phyloP scores from a whole-genome alignment of 2,329 filamentous ascomycete species.

The Sarocladium brachiariae region DNA sequence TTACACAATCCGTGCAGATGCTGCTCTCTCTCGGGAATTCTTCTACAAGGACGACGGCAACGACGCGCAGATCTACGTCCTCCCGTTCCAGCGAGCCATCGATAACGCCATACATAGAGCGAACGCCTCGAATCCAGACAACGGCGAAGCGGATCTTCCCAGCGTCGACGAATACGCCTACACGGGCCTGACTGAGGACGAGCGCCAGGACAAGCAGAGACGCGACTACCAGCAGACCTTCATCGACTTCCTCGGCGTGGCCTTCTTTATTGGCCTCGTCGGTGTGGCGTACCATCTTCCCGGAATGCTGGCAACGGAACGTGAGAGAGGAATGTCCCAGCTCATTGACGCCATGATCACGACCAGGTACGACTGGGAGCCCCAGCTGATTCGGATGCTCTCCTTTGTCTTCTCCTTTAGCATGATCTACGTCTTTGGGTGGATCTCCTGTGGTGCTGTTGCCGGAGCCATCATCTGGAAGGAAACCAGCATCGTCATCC shows the following conservation, averaged over 20 bases:
- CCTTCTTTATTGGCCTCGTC: neutral
- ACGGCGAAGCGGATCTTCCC: slow-evolving; percentile 18
- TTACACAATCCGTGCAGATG: slow-evolving; percentile 64
- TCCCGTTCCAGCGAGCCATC: slow-evolving; percentile 64
- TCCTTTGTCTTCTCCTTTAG: slow-evolving; percentile 63
- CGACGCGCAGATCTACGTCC: slow-evolving; percentile 57
- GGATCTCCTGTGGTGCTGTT: slow-evolving; percentile 33
- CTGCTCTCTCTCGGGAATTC: slow-evolving; percentile 45
- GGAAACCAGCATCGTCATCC: slow-evolving; percentile 50
- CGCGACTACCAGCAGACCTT: slow-evolving; percentile 57
- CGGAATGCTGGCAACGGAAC: slow-evolving; percentile 62
- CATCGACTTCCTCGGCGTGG: slow-evolving; percentile 47
- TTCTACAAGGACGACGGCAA: slow-evolving; percentile 50
- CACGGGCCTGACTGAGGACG: slow-evolving; percentile 31
- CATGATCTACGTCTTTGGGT: slow-evolving; percentile 50
- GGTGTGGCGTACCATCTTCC: slow-evolving; percentile 54
- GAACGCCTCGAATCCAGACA: slow-evolving; percentile 6
- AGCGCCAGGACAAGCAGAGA: slow-evolving; percentile 48
- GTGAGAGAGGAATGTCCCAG: slow-evolving; percentile 65
- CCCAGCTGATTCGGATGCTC: slow-evolving; percentile 31
- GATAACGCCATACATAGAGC: slow-evolving; percentile 49
- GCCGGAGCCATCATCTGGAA: slow-evolving; percentile 19
- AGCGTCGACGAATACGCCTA: slow-evolving; percentile 26
- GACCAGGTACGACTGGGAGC: slow-evolving; percentile 46
- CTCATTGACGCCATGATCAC: slow-evolving; percentile 71